phyloP scores from a whole-genome alignment of 2,329 filamentous ascomycete genomes.

The Eutypella sp. region DNA sequence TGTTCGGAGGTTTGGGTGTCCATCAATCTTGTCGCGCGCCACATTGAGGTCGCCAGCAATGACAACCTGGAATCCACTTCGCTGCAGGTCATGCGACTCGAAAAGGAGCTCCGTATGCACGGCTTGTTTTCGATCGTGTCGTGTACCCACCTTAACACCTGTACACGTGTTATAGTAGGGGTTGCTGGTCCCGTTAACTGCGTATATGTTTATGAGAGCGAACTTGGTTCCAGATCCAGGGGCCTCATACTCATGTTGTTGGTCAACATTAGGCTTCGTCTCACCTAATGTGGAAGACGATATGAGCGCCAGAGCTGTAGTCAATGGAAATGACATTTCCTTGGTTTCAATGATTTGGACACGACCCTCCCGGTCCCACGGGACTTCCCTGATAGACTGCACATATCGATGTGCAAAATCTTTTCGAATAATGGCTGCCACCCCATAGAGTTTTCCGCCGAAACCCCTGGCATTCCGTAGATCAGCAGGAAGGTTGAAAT shows the following conservation, averaged over 20 bases:
- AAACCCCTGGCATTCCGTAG: slow-evolving; percentile 44
- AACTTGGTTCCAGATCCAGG: slow-evolving; percentile 21
- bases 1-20: slow-evolving; percentile 40
- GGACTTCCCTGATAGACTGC: slow-evolving; percentile 31
- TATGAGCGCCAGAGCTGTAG: background rate
- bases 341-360: slow-evolving; percentile 39
- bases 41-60: slow-evolving; percentile 36
- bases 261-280: background rate
- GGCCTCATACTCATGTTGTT: background rate
- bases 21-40: slow-evolving; percentile 18
- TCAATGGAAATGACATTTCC: slow-evolving; percentile 2
- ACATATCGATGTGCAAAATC: slow-evolving; percentile 32
- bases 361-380: slow-evolving; percentile 49
- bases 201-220: slow-evolving; percentile 48
- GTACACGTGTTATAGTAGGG: slow-evolving; percentile 39
- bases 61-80: slow-evolving; percentile 36
- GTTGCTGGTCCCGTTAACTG: slow-evolving; percentile 46
- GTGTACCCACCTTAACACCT: slow-evolving; percentile 36
- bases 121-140: slow-evolving; percentile 46
- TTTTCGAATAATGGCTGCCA: slow-evolving; percentile 42
- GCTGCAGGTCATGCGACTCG: slow-evolving; percentile 38
- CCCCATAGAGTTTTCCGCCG: slow-evolving; percentile 46
- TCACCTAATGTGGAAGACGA: background rate
- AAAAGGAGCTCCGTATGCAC: slow-evolving; percentile 41
- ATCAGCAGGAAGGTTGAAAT: slow-evolving; percentile 44